Conservation (phyloP, 2,329 filamentous ascomycete species). For the Exserohilum rostratum region DNA sequence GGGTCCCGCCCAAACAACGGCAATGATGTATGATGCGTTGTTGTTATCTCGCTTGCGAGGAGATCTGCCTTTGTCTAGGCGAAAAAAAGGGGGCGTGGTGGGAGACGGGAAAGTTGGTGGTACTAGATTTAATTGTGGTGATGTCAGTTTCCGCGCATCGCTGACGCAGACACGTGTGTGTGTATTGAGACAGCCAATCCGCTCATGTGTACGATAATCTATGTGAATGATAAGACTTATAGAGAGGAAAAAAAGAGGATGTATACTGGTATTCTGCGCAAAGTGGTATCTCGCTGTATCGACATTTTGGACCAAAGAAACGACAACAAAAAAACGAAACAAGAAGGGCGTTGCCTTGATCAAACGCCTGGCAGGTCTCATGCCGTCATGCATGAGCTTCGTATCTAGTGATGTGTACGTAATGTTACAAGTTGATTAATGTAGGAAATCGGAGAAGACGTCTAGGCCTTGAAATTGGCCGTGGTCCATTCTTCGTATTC, state of each 20-base stretch:
- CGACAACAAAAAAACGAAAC: neutral
- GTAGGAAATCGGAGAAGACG: neutral
- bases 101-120: too few relatives aligned
- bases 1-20: too few relatives aligned
- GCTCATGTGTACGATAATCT: too few relatives aligned
- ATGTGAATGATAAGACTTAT: too few relatives aligned
- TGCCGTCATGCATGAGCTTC: neutral
- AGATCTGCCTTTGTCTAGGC: too few relatives aligned
- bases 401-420: neutral
- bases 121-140: neutral
- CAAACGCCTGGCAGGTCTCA: constrained; percentile 18
- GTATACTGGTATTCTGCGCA: constrained; percentile 5
- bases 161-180: too few relatives aligned
- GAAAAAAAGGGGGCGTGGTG: too few relatives aligned
- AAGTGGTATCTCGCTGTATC: constrained; percentile 13
- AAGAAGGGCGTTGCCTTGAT: neutral
- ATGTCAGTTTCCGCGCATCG: neutral
- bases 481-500: constrained; percentile 47
- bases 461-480: constrained; percentile 47
- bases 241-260: neutral
- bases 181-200: too few relatives aligned
- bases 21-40: neutral
- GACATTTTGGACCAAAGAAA: neutral
- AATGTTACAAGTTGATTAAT: neutral
- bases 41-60: neutral